Conservation (phyloP, 306 rosid species). For the Parietaria judaica region DNA sequence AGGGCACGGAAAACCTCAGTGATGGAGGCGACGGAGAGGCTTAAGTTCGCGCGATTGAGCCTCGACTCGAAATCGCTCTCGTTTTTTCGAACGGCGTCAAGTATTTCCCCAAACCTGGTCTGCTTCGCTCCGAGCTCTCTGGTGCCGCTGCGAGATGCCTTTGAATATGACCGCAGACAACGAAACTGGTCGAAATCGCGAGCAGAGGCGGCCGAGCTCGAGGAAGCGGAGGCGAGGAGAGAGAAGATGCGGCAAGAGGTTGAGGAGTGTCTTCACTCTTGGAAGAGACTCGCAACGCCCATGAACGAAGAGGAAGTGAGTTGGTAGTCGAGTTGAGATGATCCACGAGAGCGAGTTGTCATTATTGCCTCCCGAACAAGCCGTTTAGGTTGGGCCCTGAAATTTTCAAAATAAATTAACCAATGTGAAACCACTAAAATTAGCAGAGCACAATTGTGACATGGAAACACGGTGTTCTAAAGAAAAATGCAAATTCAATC, state of each 20-base stretch:
- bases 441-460: too few relatives aligned
- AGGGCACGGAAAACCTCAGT: conserved; percentile 31
- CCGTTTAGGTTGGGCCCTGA: conserved; percentile 91
- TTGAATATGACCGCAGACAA: conserved; percentile 26
- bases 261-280: conserved; percentile 34
- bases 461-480: too few relatives aligned
- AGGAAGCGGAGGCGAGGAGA: not conserved
- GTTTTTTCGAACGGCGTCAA: conserved; percentile 31
- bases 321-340: not conserved
- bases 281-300: not conserved
- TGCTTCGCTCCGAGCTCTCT: conserved; percentile 4
- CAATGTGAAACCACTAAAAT: too few relatives aligned
- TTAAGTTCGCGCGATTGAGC: conserved; percentile 37
- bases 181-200: conserved; percentile 12
- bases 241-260: conserved; percentile 6
- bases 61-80: conserved; percentile 37
- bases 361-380: conserved; percentile 74
- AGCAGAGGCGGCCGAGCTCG: not conserved
- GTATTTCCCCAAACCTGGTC: not conserved
- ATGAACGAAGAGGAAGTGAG: not conserved
- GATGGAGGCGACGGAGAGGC: conserved; percentile 26
- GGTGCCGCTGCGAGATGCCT: conserved; percentile 10
- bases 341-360: too few relatives aligned
- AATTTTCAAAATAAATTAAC: conserved; percentile 2
- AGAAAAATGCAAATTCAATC: too few relatives aligned